Evolutionary conservation across 345 rosid genomes (phyloP).

Genomic region (Salix koriyanagi): DNA sequence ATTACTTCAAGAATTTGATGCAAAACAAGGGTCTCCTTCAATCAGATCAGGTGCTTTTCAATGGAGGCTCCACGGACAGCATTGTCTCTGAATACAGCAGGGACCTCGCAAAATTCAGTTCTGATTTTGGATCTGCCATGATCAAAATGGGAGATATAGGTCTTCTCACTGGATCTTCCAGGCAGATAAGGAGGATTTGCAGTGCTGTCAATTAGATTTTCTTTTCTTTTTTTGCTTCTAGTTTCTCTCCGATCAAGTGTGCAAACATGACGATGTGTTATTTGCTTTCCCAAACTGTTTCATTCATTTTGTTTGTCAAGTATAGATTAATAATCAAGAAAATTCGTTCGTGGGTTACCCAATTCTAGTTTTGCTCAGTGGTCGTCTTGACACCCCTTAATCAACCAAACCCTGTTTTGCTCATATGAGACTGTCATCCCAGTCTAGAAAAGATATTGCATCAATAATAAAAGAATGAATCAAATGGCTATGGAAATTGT

Average conservation of each 20-base stretch:
- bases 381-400: too few species aligned
- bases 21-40: conserved; percentile 13
- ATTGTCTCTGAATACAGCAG: conserved; percentile 11
- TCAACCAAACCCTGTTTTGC: too few species aligned
- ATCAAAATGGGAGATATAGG: conserved; percentile 47
- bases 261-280: background rate
- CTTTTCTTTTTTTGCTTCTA: background rate
- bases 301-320: too few species aligned
- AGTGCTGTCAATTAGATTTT: conserved; percentile 26
- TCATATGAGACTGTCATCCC: too few species aligned
- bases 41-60: conserved; percentile 19
- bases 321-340: too few species aligned
- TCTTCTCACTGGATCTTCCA: conserved; percentile 34
- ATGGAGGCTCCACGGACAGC: conserved; percentile 19
- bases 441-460: too few species aligned
- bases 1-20: conserved; percentile 16
- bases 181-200: conserved; percentile 38
- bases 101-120: background rate
- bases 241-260: background rate
- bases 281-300: too few species aligned
- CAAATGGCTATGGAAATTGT: too few species aligned
- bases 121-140: conserved; percentile 44
- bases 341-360: too few species aligned
- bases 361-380: too few species aligned
- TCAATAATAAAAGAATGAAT: too few species aligned